Evolutionary conservation across 2,329 filamentous ascomycete species (phyloP).

Genomic region (Scedosporium apiospermum): DNA sequence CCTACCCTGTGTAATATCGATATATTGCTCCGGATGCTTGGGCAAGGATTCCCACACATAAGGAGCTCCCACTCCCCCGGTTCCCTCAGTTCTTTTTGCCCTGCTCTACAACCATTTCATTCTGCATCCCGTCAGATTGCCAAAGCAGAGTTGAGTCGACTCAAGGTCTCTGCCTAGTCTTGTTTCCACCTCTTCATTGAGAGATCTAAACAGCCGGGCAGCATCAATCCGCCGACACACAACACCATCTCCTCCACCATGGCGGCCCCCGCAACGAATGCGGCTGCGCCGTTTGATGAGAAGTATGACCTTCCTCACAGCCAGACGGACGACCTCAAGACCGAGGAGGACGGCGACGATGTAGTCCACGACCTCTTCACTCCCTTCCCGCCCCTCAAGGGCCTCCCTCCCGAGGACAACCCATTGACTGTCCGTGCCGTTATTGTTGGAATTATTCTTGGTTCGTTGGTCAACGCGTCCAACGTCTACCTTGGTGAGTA

Average conservation of each 20-base stretch:
- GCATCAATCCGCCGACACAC: neutral
- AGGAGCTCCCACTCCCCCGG: neutral
- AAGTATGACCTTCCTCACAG: neutral
- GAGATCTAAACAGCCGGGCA: neutral
- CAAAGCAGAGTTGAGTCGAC: neutral
- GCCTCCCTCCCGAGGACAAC: slow-evolving; percentile 30
- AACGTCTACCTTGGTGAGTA: slow-evolving; percentile 49
- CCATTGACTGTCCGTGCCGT: slow-evolving; percentile 48
- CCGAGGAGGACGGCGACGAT: slow-evolving; percentile 15
- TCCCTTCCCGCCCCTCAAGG: slow-evolving; percentile 31
- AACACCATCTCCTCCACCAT: neutral
- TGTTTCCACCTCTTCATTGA: neutral
- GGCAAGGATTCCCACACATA: neutral
- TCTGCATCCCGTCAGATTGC: neutral
- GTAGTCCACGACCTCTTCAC: slow-evolving; percentile 24
- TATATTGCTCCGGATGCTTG: neutral
- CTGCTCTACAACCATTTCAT: neutral
- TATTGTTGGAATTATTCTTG: slow-evolving; percentile 43
- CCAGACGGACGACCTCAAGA: slow-evolving; percentile 9
- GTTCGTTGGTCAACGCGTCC: slow-evolving; percentile 51
- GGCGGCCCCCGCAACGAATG: neutral
- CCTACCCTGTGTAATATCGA: neutral
- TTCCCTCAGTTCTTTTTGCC: neutral
- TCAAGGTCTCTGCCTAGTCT: neutral
- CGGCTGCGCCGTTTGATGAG: neutral